phyloP scores from a whole-genome alignment of 2,329 filamentous ascomycete species.

The Phaeosphaeriaceae sp. region DNA sequence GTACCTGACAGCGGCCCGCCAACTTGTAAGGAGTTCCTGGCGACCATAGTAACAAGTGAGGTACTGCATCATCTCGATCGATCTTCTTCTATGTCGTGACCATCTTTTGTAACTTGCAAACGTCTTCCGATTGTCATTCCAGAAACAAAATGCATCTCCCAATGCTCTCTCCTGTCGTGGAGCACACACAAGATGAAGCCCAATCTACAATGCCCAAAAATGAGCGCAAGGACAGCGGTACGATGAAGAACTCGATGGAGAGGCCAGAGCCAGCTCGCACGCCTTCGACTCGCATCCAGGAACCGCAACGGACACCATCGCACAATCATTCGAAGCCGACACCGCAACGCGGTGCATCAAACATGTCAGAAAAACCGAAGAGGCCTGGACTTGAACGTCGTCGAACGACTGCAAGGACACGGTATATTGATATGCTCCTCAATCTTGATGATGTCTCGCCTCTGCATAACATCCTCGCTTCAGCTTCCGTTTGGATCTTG shows the following conservation, averaged over 20 bases:
- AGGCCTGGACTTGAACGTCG: slow-evolving; percentile 29
- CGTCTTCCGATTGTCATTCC: neutral
- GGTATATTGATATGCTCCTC: slow-evolving; percentile 55
- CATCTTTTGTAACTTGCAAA: neutral
- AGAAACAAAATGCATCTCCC: neutral
- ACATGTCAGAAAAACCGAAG: slow-evolving; percentile 4
- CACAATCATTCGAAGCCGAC: slow-evolving; percentile 7
- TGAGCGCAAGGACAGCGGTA: slow-evolving; percentile 12
- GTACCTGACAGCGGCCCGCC: slow-evolving; percentile 9
- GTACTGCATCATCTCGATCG: neutral
- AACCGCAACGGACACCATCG: slow-evolving; percentile 11
- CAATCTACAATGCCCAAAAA: slow-evolving; percentile 1
- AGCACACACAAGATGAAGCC: neutral
- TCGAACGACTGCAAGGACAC: slow-evolving; percentile 35
- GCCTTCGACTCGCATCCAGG: slow-evolving; percentile 27
- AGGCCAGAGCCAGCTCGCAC: slow-evolving; percentile 21
- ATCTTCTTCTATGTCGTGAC: neutral
- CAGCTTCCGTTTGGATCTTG: slow-evolving; percentile 58
- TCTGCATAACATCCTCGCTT: slow-evolving; percentile 58
- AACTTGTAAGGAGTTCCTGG: neutral
- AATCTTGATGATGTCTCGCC: slow-evolving; percentile 56
- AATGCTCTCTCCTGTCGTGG: slow-evolving; percentile 5
- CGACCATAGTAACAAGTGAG: neutral
- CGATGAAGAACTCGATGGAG: neutral
- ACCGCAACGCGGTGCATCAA: neutral